phyloP scores from a whole-genome alignment of 2,329 filamentous ascomycete genomes.

The Xylaria sp. region DNA sequence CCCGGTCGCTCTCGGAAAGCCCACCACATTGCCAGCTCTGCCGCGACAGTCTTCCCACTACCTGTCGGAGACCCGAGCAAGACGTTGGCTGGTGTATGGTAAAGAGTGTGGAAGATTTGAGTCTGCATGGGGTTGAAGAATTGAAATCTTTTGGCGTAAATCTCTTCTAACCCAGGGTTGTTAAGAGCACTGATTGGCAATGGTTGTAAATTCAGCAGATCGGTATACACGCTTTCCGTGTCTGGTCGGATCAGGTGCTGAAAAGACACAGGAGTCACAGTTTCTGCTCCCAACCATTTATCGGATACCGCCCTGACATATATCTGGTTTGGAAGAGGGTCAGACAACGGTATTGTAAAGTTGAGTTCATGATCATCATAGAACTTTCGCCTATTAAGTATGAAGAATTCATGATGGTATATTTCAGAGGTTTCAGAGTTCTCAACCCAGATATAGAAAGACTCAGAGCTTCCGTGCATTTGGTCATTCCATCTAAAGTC shows the following conservation, averaged over 20 bases:
- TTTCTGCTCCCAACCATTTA: constrained; percentile 95
- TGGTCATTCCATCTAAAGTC: constrained; percentile 96
- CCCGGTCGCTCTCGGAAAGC: constrained; percentile 93
- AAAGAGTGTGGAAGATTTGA: constrained; percentile 96
- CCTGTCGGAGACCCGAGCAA: constrained; percentile 95
- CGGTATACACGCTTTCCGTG: constrained; percentile 96
- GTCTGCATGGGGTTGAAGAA: constrained; percentile 99
- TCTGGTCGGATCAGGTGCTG: constrained; percentile 97
- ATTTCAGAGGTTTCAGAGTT: constrained; percentile 98
- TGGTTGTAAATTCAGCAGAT: constrained; percentile 90
- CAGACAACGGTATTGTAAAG: constrained; percentile 94
- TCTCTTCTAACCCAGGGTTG: constrained; percentile 84
- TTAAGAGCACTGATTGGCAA: constrained; percentile 87
- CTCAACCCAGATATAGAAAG: constrained; percentile 99
- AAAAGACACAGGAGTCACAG: constrained; percentile 93
- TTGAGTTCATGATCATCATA: constrained; percentile 97
- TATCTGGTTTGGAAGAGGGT: constrained; percentile 93
- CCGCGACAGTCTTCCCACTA: constrained; percentile 96
- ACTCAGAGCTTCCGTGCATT: constrained; percentile 92
- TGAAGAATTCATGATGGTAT: constrained; percentile 97
- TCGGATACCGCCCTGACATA: constrained; percentile 96
- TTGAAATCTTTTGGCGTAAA: constrained; percentile 89
- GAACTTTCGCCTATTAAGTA: constrained; percentile 87
- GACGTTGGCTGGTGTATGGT: constrained; percentile 91
- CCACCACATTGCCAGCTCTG: constrained; percentile 99